Conservation (phyloP, 2,329 filamentous ascomycete genomes). For the Ilyonectria robusta region DNA sequence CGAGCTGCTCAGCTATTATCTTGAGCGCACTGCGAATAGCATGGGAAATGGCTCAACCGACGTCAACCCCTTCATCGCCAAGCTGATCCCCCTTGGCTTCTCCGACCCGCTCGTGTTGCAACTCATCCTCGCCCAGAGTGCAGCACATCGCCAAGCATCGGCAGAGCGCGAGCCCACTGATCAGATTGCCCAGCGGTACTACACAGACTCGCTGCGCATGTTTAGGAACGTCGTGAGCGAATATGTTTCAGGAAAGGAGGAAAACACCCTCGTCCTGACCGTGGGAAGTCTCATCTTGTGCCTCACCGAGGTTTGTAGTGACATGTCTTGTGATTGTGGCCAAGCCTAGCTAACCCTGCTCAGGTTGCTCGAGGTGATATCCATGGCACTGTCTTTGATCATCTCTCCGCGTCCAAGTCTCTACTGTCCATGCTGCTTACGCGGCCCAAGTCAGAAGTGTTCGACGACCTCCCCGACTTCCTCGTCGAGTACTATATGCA, state of each 20-base stretch:
- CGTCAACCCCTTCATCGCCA: slow-evolving; percentile 61
- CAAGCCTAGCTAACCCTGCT: slow-evolving; percentile 26
- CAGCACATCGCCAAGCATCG: slow-evolving; percentile 55
- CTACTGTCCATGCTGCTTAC: slow-evolving; percentile 56
- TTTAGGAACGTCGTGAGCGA: slow-evolving; percentile 54
- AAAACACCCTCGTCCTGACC: slow-evolving; percentile 56
- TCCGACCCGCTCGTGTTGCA: slow-evolving; percentile 61
- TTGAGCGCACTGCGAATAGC: slow-evolving; percentile 59
- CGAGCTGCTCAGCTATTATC: slow-evolving; percentile 62
- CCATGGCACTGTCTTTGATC: slow-evolving; percentile 61
- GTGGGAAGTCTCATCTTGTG: slow-evolving; percentile 62
- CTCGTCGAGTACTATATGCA: slow-evolving; percentile 65
- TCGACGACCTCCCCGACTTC: slow-evolving; percentile 58
- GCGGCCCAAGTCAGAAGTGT: slow-evolving; percentile 49
- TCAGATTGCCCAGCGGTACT: slow-evolving; percentile 54
- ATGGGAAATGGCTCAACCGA: slow-evolving; percentile 64
- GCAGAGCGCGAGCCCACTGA: slow-evolving; percentile 44
- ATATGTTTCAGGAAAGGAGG: slow-evolving; percentile 52
- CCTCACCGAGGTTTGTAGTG: slow-evolving; percentile 59
- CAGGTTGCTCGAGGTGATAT: slow-evolving; percentile 60
- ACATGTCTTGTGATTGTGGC: not conserved
- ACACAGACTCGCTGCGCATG: slow-evolving; percentile 54
- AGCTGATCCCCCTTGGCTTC: slow-evolving; percentile 62
- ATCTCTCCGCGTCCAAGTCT: slow-evolving; percentile 60
- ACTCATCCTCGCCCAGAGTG: slow-evolving; percentile 62